phyloP scores from a whole-genome alignment of 805 yeast genomes.

The Saturnispora gosingensis region DNA sequence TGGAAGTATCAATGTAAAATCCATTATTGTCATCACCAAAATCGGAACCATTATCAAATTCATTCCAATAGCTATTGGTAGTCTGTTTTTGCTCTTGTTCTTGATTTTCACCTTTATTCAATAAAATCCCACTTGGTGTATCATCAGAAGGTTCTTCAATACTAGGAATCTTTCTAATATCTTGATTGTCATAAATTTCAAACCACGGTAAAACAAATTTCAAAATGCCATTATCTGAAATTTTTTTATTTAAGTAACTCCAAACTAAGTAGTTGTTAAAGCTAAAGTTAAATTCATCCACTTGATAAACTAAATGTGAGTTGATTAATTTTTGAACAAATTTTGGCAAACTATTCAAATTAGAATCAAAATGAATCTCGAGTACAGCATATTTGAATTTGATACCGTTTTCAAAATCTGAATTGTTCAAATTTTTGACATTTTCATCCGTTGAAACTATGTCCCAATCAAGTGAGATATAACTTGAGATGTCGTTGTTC shows the following conservation, averaged over 20 bases:
- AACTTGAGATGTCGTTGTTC: slow-evolving; percentile 21
- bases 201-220: slow-evolving; percentile 28
- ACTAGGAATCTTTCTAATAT: slow-evolving; percentile 36
- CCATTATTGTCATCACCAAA: slow-evolving; percentile 32
- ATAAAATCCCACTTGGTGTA: slow-evolving; percentile 20
- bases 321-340: slow-evolving; percentile 31
- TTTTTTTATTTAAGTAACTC: slow-evolving; percentile 15
- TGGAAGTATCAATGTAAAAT: slow-evolving; percentile 29
- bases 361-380: slow-evolving; percentile 37
- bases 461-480: slow-evolving; percentile 25
- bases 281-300: slow-evolving; percentile 30
- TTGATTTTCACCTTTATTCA: slow-evolving; percentile 24
- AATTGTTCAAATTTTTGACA: slow-evolving; percentile 1
- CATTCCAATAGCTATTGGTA: slow-evolving; percentile 50
- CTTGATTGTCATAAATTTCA: slow-evolving; percentile 19
- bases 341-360: slow-evolving; percentile 26
- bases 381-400: slow-evolving; percentile 42
- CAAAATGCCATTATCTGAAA: slow-evolving; percentile 19
- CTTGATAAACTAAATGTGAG: slow-evolving; percentile 41
- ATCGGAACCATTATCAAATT: slow-evolving; percentile 55
- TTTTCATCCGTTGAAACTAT: slow-evolving; percentile 13
- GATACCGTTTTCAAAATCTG: slow-evolving; percentile 8
- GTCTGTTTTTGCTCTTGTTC: background rate
- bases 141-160: slow-evolving; percentile 3
- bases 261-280: slow-evolving; percentile 25